Percentiles rank a stretch among this genome's conserved stretches.
Evolutionary conservation across 495 filamentous ascomycete genomes (phyloP).

Genomic region (Platismatia glauca): DNA sequence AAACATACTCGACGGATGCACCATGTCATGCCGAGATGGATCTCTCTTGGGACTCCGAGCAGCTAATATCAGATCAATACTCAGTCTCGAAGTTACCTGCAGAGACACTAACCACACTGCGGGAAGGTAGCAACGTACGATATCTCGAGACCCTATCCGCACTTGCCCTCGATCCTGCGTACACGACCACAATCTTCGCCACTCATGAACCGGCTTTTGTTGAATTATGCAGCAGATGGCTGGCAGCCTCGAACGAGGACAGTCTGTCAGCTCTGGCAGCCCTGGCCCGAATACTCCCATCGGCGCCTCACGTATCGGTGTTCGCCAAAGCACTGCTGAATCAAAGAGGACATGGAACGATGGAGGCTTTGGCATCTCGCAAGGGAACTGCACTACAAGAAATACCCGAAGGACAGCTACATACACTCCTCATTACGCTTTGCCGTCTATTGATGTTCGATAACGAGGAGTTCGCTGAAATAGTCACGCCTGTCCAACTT

Average conservation of each 20-base stretch:
- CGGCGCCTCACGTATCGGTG: conserved; percentile 58
- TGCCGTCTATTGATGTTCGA: conserved; percentile 74
- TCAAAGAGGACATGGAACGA: conserved; percentile 1
- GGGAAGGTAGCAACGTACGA: conserved; percentile 48
- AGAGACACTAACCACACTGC: conserved; percentile 57
- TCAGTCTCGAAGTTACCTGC: conserved; percentile 49
- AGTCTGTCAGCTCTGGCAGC: conserved; percentile 49
- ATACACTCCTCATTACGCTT: conserved; percentile 51
- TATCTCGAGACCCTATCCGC: conserved; percentile 63
- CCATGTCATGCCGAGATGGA: conserved; percentile 16
- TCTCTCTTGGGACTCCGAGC: conserved; percentile 11
- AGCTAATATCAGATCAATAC: conserved; percentile 6
- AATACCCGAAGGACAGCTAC: conserved; percentile 30
- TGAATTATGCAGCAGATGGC: conserved; percentile 73
- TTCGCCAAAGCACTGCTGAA: conserved; percentile 28
- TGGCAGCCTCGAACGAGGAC: conserved; percentile 30
- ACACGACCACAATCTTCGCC: conserved; percentile 59
- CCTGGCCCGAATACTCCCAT: conserved; percentile 70
- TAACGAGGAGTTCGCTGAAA: conserved; percentile 49
- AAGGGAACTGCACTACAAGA: conserved; percentile 34
- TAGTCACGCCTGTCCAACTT: conserved; percentile 55
- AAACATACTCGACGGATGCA: too few species aligned
- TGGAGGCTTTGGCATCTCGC: conserved; percentile 29
- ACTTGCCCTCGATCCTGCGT: conserved; percentile 54
- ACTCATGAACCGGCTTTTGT: conserved; percentile 63